Evolutionary conservation across 208 protist species (phyloP).

Genomic region (Phytomonas francai): DNA sequence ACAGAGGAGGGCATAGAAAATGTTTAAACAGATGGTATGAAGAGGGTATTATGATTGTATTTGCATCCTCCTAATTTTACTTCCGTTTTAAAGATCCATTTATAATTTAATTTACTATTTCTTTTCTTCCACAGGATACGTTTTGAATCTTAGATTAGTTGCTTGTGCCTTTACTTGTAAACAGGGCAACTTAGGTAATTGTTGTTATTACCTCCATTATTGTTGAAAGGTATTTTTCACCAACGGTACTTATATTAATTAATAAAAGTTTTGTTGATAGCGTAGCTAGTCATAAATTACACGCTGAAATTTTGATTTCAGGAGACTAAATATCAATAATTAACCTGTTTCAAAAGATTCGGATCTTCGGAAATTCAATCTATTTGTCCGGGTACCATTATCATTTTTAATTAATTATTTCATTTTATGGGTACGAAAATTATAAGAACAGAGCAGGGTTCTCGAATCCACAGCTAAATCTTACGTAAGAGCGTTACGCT

Average conservation of each 20-base stretch:
- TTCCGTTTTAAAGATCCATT: neutral
- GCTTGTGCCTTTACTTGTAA: neutral
- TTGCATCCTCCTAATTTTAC: neutral
- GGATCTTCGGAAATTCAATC: neutral
- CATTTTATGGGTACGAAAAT: neutral
- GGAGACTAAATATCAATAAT: neutral
- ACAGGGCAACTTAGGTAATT: neutral
- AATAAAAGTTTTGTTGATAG: neutral
- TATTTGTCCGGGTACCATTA: neutral
- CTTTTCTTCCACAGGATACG: neutral
- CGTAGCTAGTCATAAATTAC: neutral
- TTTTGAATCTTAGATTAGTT: neutral
- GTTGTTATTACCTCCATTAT: neutral
- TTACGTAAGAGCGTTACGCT: neutral
- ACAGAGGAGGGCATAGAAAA: neutral
- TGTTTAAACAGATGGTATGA: neutral
- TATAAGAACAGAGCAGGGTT: neutral
- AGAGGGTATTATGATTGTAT: neutral
- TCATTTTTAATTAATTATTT: neutral
- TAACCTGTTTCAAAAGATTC: neutral
- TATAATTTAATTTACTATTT: neutral
- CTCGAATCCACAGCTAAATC: neutral
- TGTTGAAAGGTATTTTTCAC: neutral
- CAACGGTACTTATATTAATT: neutral
- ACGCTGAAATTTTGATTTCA: neutral